Conservation (phyloP, 2,329 filamentous ascomycete genomes). For the Colletotrichum sp. region DNA sequence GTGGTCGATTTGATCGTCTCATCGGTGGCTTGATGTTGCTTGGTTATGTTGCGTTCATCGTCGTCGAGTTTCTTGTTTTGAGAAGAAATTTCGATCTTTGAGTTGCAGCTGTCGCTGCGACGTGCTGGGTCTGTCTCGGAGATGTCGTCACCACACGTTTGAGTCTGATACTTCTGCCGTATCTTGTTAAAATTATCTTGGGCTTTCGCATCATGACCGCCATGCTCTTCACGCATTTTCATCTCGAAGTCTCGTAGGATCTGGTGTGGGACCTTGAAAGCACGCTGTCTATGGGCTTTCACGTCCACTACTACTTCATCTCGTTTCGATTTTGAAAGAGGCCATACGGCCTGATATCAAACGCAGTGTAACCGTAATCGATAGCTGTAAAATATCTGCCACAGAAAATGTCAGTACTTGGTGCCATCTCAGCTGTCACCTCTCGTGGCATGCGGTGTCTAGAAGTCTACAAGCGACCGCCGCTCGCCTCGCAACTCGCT, state of each 20-base stretch:
- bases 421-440: fast-evolving
- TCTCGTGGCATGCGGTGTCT: neutral
- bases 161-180: neutral
- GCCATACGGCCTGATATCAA: neutral
- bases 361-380: neutral
- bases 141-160: neutral
- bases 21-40: conserved; percentile 19
- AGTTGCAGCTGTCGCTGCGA: neutral
- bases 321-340: neutral
- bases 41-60: conserved; percentile 22
- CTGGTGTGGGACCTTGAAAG: neutral
- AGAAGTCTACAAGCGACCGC: too few relatives aligned
- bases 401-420: neutral
- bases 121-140: neutral
- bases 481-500: neutral
- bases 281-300: fast-evolving
- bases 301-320: neutral
- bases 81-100: neutral
- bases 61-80: conserved; percentile 22
- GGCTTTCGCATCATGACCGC: neutral
- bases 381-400: fast-evolving
- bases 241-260: neutral
- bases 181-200: neutral
- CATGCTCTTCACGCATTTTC: neutral
- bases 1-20: conserved; percentile 2